Percentiles rank a stretch among this genome's conserved stretches.
phyloP scores from a whole-genome alignment of 441 rosid genomes.

The Melastoma candidum region DNA sequence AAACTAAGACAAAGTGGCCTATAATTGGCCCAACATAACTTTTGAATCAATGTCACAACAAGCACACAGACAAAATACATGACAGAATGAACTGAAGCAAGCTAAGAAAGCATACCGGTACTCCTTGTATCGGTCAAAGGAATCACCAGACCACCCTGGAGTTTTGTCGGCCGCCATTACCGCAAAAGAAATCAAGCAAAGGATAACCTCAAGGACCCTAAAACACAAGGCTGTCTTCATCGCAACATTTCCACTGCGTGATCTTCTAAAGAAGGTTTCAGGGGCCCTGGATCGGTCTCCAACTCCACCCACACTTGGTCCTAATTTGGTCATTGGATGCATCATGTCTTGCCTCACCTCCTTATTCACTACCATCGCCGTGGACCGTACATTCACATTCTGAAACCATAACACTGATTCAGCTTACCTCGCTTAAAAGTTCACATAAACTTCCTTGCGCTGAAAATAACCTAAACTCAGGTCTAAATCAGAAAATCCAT shows the following conservation, averaged over 20 bases:
- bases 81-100: too few species aligned
- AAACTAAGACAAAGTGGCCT: too few species aligned
- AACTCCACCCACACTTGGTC: slow-evolving; percentile 11
- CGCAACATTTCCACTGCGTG: slow-evolving; percentile 27
- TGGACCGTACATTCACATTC: too few species aligned
- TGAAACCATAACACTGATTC: too few species aligned
- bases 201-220: slow-evolving; percentile 50
- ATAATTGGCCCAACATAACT: too few species aligned
- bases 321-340: slow-evolving; percentile 22
- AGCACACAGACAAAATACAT: too few species aligned
- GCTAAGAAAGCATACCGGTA: background rate
- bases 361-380: slow-evolving; percentile 24
- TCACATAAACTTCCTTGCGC: too few species aligned
- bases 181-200: slow-evolving; percentile 87
- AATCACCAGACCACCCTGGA: slow-evolving; percentile 97
- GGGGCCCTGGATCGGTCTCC: slow-evolving; percentile 22
- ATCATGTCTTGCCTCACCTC: slow-evolving; percentile 31
- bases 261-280: slow-evolving; percentile 15
- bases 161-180: slow-evolving; percentile 96
- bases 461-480: too few species aligned
- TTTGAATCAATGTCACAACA: too few species aligned
- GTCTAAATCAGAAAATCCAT: too few species aligned
- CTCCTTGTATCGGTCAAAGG: slow-evolving; percentile 71
- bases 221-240: slow-evolving; percentile 46
- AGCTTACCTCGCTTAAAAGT: too few species aligned